Conservation (phyloP, 2,329 filamentous ascomycete species). For the Elsinoe ampelina region DNA sequence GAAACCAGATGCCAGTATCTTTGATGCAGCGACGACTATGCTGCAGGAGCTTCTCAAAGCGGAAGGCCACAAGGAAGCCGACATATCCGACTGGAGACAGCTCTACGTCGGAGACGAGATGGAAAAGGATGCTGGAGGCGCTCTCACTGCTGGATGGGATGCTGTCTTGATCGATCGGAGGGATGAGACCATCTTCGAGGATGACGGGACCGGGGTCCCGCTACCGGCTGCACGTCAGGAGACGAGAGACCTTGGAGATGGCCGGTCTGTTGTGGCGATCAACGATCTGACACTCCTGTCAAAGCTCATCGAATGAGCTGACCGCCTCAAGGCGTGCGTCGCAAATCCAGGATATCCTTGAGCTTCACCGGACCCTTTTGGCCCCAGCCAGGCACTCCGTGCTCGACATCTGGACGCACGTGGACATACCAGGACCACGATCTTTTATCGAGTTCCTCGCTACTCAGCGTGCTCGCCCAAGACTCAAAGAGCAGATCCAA, state of each 20-base stretch:
- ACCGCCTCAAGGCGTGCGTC: constrained; percentile 28
- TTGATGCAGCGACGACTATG: constrained; percentile 44
- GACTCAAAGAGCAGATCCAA: constrained; percentile 64
- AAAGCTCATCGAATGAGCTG: constrained; percentile 1
- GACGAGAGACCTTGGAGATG: not conserved
- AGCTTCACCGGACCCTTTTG: constrained; percentile 64
- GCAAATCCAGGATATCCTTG: constrained; percentile 54
- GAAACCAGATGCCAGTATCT: constrained; percentile 51
- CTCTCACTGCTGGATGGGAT: constrained; percentile 40
- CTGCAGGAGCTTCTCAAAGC: constrained; percentile 25
- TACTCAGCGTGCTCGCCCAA: constrained; percentile 57
- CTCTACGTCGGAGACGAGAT: constrained; percentile 49
- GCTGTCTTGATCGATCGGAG: constrained; percentile 35
- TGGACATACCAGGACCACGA: constrained; percentile 77
- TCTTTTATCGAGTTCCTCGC: constrained; percentile 60
- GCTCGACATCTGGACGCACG: constrained; percentile 65
- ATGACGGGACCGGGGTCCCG: constrained; percentile 8
- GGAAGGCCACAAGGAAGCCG: constrained; percentile 23
- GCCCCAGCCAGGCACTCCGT: constrained; percentile 71
- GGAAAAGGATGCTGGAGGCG: constrained; percentile 43
- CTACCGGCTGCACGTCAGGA: not conserved
- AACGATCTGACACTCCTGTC: not conserved
- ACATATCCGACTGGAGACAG: constrained; percentile 25
- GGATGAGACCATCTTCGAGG: constrained; percentile 11
- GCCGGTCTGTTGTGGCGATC: not conserved